A percentile compares a stretch with the other conserved stretches of the same genome.
These are phyloP conservation scores for Plasmopara muralis DNA, from an alignment of 352 stramenopile genomes.

Conservation along the genomic window DNA sequence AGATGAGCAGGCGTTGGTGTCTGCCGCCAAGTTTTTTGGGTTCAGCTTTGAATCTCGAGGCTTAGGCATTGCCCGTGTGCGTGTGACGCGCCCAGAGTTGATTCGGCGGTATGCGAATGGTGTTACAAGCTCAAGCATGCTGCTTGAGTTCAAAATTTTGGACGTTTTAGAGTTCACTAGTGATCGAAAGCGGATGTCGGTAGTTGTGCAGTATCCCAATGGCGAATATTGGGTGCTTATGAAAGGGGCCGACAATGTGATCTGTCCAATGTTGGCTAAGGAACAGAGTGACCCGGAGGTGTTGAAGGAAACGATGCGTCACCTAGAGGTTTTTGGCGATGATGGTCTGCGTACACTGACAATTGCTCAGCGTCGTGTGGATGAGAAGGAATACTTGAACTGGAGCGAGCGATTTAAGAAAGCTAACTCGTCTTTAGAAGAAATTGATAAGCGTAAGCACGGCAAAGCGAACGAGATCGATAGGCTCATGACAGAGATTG, in stretches of 20 bases:
- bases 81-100: constrained; percentile 33
- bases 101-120: constrained; percentile 26
- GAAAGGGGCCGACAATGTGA: constrained; percentile 92
- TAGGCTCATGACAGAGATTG: constrained; percentile 65
- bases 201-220: constrained; percentile 66
- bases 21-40: constrained; percentile 73
- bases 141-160: constrained; percentile 80
- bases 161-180: constrained; percentile 96
- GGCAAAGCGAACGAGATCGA: constrained; percentile 63
- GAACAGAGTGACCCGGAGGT: constrained; percentile 48
- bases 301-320: constrained; percentile 47
- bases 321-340: constrained; percentile 76
- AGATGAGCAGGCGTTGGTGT: constrained; percentile 87
- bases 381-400: constrained; percentile 45
- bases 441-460: constrained; percentile 78
- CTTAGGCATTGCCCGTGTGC: constrained; percentile 51
- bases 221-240: constrained; percentile 62
- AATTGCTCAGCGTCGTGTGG: constrained; percentile 55
- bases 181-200: constrained; percentile 74
- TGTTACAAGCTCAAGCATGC: constrained; percentile 29
- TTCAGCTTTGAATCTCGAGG: constrained; percentile 68
- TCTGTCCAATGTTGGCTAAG: constrained; percentile 75
- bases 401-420: constrained; percentile 64
- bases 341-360: constrained; percentile 82
- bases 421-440: constrained; percentile 60